phyloP scores from a whole-genome alignment of 106 monocot genomes.

The Gastrodia elata region DNA sequence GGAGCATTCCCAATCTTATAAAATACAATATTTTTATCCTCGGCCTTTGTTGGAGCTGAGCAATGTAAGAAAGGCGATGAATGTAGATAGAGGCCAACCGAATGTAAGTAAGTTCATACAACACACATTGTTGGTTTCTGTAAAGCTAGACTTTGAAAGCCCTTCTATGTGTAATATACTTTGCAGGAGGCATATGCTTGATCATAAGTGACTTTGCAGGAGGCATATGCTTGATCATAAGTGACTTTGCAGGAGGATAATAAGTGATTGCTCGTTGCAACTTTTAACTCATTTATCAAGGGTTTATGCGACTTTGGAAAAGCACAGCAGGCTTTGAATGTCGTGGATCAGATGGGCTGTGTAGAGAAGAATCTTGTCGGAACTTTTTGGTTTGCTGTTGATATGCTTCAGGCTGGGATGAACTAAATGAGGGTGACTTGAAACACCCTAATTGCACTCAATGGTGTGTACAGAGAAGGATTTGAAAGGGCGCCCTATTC shows the following conservation, averaged over 20 bases:
- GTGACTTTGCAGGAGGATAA: slow-evolving; percentile 47
- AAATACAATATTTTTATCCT: slow-evolving; percentile 76
- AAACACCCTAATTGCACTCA: slow-evolving; percentile 66
- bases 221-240: slow-evolving; percentile 51
- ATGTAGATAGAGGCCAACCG: slow-evolving; percentile 32
- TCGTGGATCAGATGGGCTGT: slow-evolving; percentile 44
- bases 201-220: too few relatives aligned
- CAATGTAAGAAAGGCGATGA: slow-evolving; percentile 43
- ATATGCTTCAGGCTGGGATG: slow-evolving; percentile 39
- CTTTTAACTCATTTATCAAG: slow-evolving; percentile 68
- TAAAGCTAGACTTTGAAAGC: slow-evolving; percentile 38
- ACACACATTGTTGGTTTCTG: slow-evolving; percentile 61
- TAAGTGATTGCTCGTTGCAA: slow-evolving; percentile 44
- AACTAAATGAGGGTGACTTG: slow-evolving; percentile 43
- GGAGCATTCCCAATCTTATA: slow-evolving; percentile 40
- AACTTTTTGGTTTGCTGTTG: slow-evolving; percentile 30
- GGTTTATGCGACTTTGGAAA: slow-evolving; percentile 46
- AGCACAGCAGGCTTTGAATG: slow-evolving; percentile 22
- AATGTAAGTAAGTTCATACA: slow-evolving; percentile 60
- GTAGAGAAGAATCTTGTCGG: slow-evolving; percentile 33
- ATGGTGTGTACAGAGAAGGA: too few relatives aligned
- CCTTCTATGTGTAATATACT: slow-evolving; percentile 65
- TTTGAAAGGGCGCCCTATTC: too few relatives aligned
- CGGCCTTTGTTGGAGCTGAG: slow-evolving; percentile 61
- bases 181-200: slow-evolving; percentile 60